Conservation (phyloP, 202 grass and related monocot species). For the Brachypodium distachyon region DNA sequence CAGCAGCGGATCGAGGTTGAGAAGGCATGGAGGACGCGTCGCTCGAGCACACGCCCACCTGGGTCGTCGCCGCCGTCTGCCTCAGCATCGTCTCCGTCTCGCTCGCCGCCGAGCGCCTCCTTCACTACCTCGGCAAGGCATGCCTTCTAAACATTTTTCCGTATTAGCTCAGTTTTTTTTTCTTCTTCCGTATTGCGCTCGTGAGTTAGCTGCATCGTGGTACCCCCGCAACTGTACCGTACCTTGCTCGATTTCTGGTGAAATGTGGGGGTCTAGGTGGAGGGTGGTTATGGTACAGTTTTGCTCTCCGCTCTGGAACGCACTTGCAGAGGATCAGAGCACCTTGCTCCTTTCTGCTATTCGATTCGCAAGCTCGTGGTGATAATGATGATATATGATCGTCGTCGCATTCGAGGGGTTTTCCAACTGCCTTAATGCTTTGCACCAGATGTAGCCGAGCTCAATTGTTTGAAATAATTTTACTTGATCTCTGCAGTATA, state of each 20-base stretch:
- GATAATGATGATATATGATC: neutral
- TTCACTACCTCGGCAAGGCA: conserved; percentile 80
- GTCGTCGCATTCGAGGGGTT: neutral
- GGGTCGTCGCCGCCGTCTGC: conserved; percentile 71
- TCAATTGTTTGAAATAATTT: neutral
- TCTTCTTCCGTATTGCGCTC: too few relatives aligned
- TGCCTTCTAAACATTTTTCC: neutral
- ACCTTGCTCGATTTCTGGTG: neutral
- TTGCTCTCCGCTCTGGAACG: neutral
- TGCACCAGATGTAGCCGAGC: neutral
- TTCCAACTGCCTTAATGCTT: neutral
- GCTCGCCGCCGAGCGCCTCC: conserved; percentile 55
- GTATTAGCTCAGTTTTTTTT: neutral
- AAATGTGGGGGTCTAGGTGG: neutral
- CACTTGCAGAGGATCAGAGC: neutral
- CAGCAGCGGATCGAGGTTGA: neutral
- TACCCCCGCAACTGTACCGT: neutral
- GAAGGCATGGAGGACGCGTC: conserved; percentile 24
- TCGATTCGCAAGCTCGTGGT: neutral
- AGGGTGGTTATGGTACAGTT: neutral
- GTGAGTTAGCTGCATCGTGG: neutral
- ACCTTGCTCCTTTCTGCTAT: neutral
- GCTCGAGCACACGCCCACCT: conserved; percentile 65
- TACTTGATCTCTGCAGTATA: neutral
- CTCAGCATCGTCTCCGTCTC: conserved; percentile 61